phyloP scores from a whole-genome alignment of 2,329 filamentous ascomycete genomes.

The Colletotrichum costaricense region DNA sequence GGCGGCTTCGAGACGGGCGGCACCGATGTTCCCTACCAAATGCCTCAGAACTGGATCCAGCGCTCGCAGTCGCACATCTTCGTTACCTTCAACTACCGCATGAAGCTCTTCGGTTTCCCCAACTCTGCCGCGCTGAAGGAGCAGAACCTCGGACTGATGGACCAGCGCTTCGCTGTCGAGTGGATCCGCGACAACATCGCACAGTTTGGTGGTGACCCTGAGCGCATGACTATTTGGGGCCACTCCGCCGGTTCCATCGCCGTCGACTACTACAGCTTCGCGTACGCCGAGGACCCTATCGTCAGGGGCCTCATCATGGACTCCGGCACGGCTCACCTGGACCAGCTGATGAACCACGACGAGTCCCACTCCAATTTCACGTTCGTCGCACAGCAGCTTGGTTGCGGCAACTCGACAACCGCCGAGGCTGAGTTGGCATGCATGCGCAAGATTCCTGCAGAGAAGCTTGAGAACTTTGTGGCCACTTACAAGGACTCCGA shows the following conservation, averaged over 20 bases:
- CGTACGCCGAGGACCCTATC: slow-evolving; percentile 55
- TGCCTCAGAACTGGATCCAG: slow-evolving; percentile 43
- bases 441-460: slow-evolving; percentile 48
- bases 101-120: slow-evolving; percentile 46
- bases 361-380: slow-evolving; percentile 49
- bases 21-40: slow-evolving; percentile 41
- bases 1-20: slow-evolving; percentile 43
- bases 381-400: slow-evolving; percentile 51
- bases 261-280: slow-evolving; percentile 53
- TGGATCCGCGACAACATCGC: slow-evolving; percentile 63
- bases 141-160: slow-evolving; percentile 62
- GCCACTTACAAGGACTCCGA: slow-evolving; percentile 41
- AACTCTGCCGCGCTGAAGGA: slow-evolving; percentile 41
- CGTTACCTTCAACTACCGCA: slow-evolving; percentile 45
- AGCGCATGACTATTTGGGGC: slow-evolving; percentile 58
- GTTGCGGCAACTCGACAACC: slow-evolving; percentile 47
- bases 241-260: slow-evolving; percentile 57
- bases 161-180: slow-evolving; percentile 64
- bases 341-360: slow-evolving; percentile 48
- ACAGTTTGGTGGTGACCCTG: slow-evolving; percentile 61
- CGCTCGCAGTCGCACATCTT: slow-evolving; percentile 44
- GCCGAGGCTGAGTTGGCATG: slow-evolving; percentile 47
- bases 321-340: slow-evolving; percentile 43
- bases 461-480: slow-evolving; percentile 46
- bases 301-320: slow-evolving; percentile 51